Base-by-base conservation (phyloP, 1,139 yeast species). In the Saccharomyces hybrid region DNA sequence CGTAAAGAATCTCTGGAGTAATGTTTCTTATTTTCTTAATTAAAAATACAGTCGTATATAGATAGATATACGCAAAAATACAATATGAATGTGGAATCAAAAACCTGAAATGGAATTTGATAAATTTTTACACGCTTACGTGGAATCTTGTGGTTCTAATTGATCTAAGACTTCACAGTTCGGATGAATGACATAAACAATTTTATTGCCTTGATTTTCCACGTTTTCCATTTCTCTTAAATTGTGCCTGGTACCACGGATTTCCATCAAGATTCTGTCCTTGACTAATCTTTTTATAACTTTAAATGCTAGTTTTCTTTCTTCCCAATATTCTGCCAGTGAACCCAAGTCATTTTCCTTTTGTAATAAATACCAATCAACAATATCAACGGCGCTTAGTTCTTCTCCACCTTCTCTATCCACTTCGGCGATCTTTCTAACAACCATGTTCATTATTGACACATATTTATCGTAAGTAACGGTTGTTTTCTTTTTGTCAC, bases 391-490 rank as follows among this genome's bases (percentile, higher is more conserved):
- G 8, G 84, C 87, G 0, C 88, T 81, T 55, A 88, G 73, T 8
- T 96, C 97, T 44, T 79, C 81, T 5, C 82, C 83, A 29, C 66
- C 73, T 3, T 68, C 64, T 46, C 69, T 72, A 54, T 75, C 78
- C 14, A 67, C 71, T 59, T 85, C 86, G 6, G 83, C 78, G 26
- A 91, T 84, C 59, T 79, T 78, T 61, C 84, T 83, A 31, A 91
- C 91, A 58, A 91, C 75, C 59, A 86, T 71, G 67, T 88, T 88
- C 86, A 89, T 87, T 75, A 91, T 87, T 47, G 84, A 78, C 32
- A 87, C 85, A 70, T 89, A 93, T 69, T 87, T 88, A 62, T 91
- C 97, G 69, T 90, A 90, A 1, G 96, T 78, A 56, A 93, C 83
- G 26, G 86, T 75, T 34, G 81, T 69, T 60, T 78, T 79, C 55